These are phyloP conservation scores for Amorphotheca resinae DNA, from an alignment of 495 filamentous ascomycete genomes.

Conservation along the genomic window DNA sequence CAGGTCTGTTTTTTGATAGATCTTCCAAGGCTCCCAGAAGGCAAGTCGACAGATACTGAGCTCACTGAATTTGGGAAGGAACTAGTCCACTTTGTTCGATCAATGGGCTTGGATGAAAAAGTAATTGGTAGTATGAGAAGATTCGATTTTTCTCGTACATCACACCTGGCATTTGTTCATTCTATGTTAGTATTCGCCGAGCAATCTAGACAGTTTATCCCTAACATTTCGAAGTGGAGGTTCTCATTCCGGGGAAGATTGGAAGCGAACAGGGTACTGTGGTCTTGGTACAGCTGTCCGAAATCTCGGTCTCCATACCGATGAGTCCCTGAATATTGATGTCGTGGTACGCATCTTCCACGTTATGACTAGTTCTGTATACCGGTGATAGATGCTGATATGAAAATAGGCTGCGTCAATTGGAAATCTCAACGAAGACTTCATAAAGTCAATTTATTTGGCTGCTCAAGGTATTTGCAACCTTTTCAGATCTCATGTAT, in stretches of 20 bases:
- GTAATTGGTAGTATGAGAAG: conserved; percentile 45
- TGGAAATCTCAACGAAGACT: conserved; percentile 55
- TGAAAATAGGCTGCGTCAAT: conserved; percentile 58
- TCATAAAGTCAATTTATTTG: conserved; percentile 59
- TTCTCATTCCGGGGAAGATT: conserved; percentile 32
- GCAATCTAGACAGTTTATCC: neutral
- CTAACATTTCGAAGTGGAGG: conserved; percentile 38
- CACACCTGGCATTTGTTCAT: conserved; percentile 64
- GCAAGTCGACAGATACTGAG: conserved; percentile 20
- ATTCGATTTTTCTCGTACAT: conserved; percentile 66
- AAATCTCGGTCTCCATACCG: conserved; percentile 36
- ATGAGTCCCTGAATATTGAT: conserved; percentile 37
- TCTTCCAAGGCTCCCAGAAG: conserved; percentile 45
- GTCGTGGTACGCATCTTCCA: conserved; percentile 34
- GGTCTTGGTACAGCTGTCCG: conserved; percentile 47
- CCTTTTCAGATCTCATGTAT: conserved; percentile 7
- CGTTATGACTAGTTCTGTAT: neutral
- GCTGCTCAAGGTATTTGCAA: conserved; percentile 63
- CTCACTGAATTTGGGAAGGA: conserved; percentile 56
- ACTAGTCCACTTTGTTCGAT: conserved; percentile 55
- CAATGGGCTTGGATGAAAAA: conserved; percentile 49
- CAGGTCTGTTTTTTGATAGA: conserved; percentile 75
- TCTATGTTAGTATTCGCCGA: conserved; percentile 39
- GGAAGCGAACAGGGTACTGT: conserved; percentile 47
- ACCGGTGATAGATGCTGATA: neutral